Percentiles rank a stretch among this genome's conserved stretches.
These are phyloP conservation scores for Phytopythium sindhum DNA, from an alignment of 352 stramenopile genomes.

Conservation along the genomic window DNA sequence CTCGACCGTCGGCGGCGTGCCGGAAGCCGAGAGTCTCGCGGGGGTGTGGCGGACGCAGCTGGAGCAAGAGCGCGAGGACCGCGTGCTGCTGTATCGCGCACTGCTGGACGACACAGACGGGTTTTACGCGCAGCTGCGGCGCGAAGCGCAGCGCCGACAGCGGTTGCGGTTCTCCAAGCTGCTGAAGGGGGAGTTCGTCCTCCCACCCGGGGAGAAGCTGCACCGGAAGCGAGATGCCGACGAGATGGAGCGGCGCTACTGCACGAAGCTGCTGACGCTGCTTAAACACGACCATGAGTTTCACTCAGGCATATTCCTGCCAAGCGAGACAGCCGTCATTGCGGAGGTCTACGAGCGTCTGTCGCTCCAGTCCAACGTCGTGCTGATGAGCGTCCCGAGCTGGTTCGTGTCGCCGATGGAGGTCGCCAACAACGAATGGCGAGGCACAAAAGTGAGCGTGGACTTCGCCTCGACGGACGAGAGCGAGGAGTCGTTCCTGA, in stretches of 20 bases:
- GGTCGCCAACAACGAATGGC: background rate
- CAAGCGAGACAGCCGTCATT: background rate
- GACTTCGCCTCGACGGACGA: background rate
- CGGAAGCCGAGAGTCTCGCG: background rate
- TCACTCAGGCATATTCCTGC: background rate
- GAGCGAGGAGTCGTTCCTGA: constrained; percentile 1
- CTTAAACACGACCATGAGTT: background rate
- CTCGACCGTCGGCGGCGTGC: background rate
- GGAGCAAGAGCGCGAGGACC: background rate
- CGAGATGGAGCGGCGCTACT: background rate
- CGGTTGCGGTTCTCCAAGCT: background rate
- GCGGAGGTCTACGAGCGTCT: background rate
- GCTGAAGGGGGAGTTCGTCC: background rate
- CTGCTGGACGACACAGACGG: background rate
- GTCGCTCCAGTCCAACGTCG: background rate
- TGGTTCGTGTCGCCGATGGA: constrained; percentile 5
- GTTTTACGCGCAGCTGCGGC: background rate
- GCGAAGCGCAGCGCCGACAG: too few species aligned
- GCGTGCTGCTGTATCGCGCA: background rate
- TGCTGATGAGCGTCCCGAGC: background rate
- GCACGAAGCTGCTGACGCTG: background rate
- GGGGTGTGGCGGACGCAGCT: background rate
- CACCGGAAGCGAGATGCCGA: background rate
- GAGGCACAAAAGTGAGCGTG: background rate
- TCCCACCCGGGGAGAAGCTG: background rate